Conservation (phyloP, 306 rosid species). For the Carpinus viminea region DNA sequence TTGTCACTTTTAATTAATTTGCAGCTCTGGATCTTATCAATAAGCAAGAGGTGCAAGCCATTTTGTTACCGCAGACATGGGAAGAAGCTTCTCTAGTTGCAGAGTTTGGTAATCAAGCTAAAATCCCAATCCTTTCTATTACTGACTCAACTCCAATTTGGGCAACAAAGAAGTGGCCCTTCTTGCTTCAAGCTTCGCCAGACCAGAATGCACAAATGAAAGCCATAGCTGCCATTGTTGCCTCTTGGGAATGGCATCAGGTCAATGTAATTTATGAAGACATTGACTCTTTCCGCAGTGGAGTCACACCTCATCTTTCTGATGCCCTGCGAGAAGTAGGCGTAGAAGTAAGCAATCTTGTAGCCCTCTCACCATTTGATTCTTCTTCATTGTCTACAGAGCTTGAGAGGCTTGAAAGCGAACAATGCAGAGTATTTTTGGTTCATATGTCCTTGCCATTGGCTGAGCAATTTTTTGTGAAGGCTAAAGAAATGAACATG, state of each 20-base stretch:
- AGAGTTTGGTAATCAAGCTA: slow-evolving; percentile 34
- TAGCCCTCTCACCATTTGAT: slow-evolving; percentile 39
- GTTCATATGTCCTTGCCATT: slow-evolving; percentile 39
- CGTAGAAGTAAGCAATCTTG: slow-evolving; percentile 22
- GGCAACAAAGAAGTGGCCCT: slow-evolving; percentile 45
- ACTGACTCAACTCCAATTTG: slow-evolving; percentile 45
- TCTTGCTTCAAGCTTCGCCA: slow-evolving; percentile 42
- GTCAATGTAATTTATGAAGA: slow-evolving; percentile 50
- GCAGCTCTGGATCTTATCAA: slow-evolving; percentile 49
- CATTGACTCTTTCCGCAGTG: slow-evolving; percentile 29
- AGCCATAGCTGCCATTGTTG: slow-evolving; percentile 47
- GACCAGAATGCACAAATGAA: slow-evolving; percentile 39
- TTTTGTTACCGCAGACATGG: slow-evolving; percentile 53
- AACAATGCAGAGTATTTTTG: slow-evolving; percentile 41
- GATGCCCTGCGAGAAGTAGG: slow-evolving; percentile 31
- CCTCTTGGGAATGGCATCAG: slow-evolving; percentile 43
- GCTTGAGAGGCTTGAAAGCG: slow-evolving; percentile 40
- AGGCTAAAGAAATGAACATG: slow-evolving; percentile 47
- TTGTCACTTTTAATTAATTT: not conserved
- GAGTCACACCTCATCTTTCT: slow-evolving; percentile 35
- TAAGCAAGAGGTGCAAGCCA: slow-evolving; percentile 35
- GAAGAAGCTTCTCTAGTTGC: slow-evolving; percentile 45
- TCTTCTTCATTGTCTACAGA: slow-evolving; percentile 38
- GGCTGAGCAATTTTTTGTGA: slow-evolving; percentile 39
- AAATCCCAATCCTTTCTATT: slow-evolving; percentile 39